Base-by-base conservation (phyloP, 129 eudicot species). In the Artemisia argyi region DNA sequence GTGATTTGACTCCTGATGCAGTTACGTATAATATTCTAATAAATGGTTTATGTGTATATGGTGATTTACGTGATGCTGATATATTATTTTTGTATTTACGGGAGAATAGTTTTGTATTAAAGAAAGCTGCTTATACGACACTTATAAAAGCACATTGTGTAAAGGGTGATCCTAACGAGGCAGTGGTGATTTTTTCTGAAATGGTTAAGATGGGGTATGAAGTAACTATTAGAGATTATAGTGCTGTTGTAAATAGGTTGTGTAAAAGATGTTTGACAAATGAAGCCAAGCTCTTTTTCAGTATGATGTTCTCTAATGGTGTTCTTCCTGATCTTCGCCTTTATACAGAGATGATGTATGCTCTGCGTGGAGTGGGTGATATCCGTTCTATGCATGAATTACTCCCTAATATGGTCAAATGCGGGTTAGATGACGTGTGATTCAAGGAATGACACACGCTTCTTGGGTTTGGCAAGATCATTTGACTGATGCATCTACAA, bases 111-210 rank as follows among this genome's bases (percentile, higher is more conserved):
- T 30, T 85, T 72, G 57, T 18, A 18, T 76, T 90, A 80, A 69
- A 85, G 48, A 93, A 93, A 81, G 73, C 73, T 78, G 90, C 90
- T 44, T 93, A 90, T 70, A 86, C 76, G 17, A 80, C 80, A 3
- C 77, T 93, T 28, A 84, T 93, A 28, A 88, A 88, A 84, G 98
- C 98, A 24, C 88, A 89, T 82, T 93, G 97, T 90, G 96, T 76
- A 62, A 93, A 93, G 83, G 98, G 98, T 11, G 87, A 87, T 84
- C 86, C 51, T 51, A 51, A 12, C 19, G 75, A 53, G 71, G 98
- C 96, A 53, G 39, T 56, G 77, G 15, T 26, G 11, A 81, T 87
- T 19, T 93, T 93, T 70, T 51, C 19, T 71, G 78, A 91, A 56
- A 85, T 93, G 98, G 63, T 80, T 49, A 84, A 84, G 55, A 78